Evolutionary conservation across 495 filamentous ascomycete genomes (phyloP).

Genomic region (Rostrohypoxylon terebratum): DNA sequence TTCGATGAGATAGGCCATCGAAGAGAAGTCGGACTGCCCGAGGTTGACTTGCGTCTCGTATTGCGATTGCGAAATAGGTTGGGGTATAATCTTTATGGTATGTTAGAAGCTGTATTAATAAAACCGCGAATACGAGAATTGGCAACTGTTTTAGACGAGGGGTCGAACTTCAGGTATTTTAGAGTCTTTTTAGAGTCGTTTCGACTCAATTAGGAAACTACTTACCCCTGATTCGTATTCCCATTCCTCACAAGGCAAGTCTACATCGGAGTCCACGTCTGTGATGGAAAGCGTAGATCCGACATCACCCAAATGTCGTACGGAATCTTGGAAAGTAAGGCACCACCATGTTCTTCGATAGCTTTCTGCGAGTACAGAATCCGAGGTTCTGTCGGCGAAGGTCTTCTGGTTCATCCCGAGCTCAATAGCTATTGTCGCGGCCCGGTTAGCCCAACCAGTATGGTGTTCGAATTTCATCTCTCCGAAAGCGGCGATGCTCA

Average conservation of each 20-base stretch:
- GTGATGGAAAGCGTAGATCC: conserved; percentile 36
- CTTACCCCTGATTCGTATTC: conserved; percentile 67
- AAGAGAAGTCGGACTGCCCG: conserved; percentile 66
- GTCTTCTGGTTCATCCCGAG: conserved; percentile 70
- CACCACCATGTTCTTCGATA: conserved; percentile 83
- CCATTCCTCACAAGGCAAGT: conserved; percentile 73
- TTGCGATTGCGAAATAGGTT: conserved; percentile 64
- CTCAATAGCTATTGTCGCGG: conserved; percentile 71
- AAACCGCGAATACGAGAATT: neutral
- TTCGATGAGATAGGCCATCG: conserved; percentile 70
- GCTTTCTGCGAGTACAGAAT: conserved; percentile 73
- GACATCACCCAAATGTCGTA: conserved; percentile 51
- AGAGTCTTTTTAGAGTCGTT: neutral
- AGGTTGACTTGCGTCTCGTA: conserved; percentile 68
- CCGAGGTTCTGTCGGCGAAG: conserved; percentile 61
- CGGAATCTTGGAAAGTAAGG: conserved; percentile 74
- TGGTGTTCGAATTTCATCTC: conserved; percentile 69
- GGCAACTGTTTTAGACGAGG: neutral
- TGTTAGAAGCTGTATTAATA: conserved; percentile 18
- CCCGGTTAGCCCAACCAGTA: conserved; percentile 65
- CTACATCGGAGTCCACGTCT: conserved; percentile 60
- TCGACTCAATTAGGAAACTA: conserved; percentile 24
- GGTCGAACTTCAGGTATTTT: neutral
- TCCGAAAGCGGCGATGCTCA: conserved; percentile 74
- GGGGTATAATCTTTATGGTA: conserved; percentile 61